A percentile compares a stretch with the other conserved stretches of the same genome.
These are phyloP conservation scores for Tylopilus plumbeoviolaceoides DNA, from an alignment of 768 basidiomycete genomes.

Conservation along the genomic window DNA sequence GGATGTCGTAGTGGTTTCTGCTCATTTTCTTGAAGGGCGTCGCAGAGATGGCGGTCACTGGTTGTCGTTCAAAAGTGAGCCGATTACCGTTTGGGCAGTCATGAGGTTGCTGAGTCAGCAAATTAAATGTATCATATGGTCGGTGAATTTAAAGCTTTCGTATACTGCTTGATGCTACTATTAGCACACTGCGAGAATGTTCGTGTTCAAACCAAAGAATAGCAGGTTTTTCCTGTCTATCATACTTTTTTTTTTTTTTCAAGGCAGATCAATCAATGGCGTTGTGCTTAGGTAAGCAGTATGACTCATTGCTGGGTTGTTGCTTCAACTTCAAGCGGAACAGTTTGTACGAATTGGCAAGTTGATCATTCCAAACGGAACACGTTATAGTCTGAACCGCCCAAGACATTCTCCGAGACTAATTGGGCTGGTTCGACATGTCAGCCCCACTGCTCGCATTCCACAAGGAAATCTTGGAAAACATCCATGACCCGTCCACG, in stretches of 20 bases:
- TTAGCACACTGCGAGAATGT: too few relatives aligned
- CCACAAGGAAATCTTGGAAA: slow-evolving; percentile 63
- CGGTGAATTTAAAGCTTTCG: too few relatives aligned
- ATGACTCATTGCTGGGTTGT: too few relatives aligned
- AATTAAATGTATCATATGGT: too few relatives aligned
- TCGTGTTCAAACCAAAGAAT: too few relatives aligned
- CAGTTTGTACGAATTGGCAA: not conserved
- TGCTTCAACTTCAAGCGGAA: not conserved
- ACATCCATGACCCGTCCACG: slow-evolving; percentile 69
- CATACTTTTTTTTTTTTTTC: too few relatives aligned
- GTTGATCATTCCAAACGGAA: not conserved
- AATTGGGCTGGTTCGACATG: slow-evolving; percentile 13
- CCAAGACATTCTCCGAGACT: not conserved
- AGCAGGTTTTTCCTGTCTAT: not conserved
- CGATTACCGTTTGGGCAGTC: not conserved
- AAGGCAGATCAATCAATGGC: too few relatives aligned
- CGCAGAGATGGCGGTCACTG: not conserved
- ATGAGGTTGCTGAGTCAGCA: slow-evolving; percentile 17
- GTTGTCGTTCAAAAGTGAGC: not conserved
- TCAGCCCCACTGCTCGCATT: slow-evolving; percentile 48
- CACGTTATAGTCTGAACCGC: not conserved
- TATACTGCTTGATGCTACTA: too few relatives aligned
- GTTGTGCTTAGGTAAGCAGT: too few relatives aligned
- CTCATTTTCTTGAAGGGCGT: not conserved
- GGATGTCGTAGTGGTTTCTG: too few relatives aligned